Evolutionary conservation across 1,284 basidiomycete species (phyloP).

Genomic region (Pseudozyma flocculosa): DNA sequence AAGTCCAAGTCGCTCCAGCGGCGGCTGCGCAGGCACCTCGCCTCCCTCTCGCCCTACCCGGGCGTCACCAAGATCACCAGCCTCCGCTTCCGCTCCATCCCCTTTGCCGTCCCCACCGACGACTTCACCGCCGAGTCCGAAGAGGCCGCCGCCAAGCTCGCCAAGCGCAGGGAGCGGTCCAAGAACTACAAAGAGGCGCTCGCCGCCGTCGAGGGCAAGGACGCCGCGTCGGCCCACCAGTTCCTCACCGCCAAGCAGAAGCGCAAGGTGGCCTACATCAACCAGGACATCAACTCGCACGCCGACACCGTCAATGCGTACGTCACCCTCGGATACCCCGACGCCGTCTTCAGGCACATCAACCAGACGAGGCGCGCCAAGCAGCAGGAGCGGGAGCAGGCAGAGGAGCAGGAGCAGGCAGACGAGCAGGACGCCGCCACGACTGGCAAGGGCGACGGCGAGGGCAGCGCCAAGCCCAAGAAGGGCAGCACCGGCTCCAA

Average conservation of each 20-base stretch:
- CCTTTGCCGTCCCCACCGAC: constrained; percentile 54
- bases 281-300: constrained; percentile 65
- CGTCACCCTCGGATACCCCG: constrained; percentile 45
- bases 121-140: constrained; percentile 47
- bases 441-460: neutral
- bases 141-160: constrained; percentile 52
- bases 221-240: constrained; percentile 39
- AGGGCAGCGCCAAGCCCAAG: constrained; percentile 15
- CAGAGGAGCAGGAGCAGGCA: no score
- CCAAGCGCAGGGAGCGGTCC: constrained; percentile 60
- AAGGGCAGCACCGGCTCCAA: constrained; percentile 1
- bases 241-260: constrained; percentile 82
- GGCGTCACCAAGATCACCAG: constrained; percentile 33
- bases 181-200: constrained; percentile 68
- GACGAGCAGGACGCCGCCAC: no score
- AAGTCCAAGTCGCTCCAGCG: constrained; percentile 62
- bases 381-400: neutral
- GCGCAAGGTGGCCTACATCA: constrained; percentile 91
- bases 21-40: constrained; percentile 57
- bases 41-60: constrained; percentile 46
- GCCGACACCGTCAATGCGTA: constrained; percentile 53
- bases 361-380: constrained; percentile 9
- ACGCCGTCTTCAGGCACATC: constrained; percentile 24
- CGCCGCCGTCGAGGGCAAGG: constrained; percentile 52
- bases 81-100: constrained; percentile 58